A percentile compares a stretch with the other conserved stretches of the same genome.
Conservation (phyloP, 768 basidiomycete genomes). For the Clavaria fumosa region DNA sequence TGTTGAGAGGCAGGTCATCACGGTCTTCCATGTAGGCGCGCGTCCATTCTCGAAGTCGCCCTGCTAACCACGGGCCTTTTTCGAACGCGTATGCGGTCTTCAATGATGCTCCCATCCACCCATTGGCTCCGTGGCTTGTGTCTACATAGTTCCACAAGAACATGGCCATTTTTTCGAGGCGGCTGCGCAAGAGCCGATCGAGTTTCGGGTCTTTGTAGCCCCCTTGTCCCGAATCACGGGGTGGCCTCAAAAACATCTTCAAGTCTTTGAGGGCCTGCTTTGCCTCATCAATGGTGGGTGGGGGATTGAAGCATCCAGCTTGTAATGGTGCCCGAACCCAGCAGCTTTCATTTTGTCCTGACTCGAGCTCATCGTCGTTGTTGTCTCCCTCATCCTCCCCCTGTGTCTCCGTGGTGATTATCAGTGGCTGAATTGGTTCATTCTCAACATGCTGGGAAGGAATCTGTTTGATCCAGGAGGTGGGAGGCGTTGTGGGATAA, state of each 20-base stretch:
- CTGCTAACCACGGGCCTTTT: constrained; percentile 5
- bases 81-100: constrained; percentile 1
- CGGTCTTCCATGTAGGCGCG: constrained; percentile 10
- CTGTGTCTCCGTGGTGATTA: neutral
- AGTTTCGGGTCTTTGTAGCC: constrained; percentile 7
- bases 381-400: neutral
- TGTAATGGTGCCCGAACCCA: neutral
- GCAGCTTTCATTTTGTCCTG: neutral
- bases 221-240: constrained; percentile 6
- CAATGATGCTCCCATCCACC: constrained; percentile 7
- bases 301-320: neutral
- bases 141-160: constrained; percentile 8
- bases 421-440: neutral
- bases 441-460: neutral
- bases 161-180: constrained; percentile 6
- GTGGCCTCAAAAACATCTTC: constrained; percentile 9
- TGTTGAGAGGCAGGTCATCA: constrained; percentile 11
- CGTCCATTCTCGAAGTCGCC: constrained; percentile 12
- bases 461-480: neutral
- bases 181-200: constrained; percentile 7
- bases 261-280: constrained; percentile 5
- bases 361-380: neutral
- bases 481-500: neutral
- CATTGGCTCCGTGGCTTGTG: neutral
- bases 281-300: constrained; percentile 10